Base-by-base conservation (phyloP, 805 yeast species). In the Spathaspora girioi region DNA sequence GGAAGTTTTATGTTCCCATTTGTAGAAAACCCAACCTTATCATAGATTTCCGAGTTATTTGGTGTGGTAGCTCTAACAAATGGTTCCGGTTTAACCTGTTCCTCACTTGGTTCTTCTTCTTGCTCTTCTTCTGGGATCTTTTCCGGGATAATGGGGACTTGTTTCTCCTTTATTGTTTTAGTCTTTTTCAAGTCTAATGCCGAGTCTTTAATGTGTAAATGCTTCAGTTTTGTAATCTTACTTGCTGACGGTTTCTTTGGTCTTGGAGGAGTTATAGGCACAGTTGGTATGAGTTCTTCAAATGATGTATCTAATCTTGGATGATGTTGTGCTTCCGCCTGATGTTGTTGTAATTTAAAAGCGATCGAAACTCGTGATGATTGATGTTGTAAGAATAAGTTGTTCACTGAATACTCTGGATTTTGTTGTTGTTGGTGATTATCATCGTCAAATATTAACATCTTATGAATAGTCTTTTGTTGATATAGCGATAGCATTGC, bases 1-100 rank as follows among this genome's bases (percentile, higher is more conserved):
- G 83, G 89, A 62, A 85, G 59, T 66, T 71, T 74, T 45, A 81
- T 63, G 47, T 70, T 66, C 15, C 85, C 85, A 56, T 72, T 78
- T 18, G 77, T 70, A 2, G 79, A 66, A 58, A 80, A 80, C 1
- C 84, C 84, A 8, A 31, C 15, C 20, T 40, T 26, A 27, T 41
- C 35, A 42, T 44, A 43, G 9, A n/a, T 43, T 17, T 43, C 20
- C 4, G 29, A 11, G 20, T 27, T 29, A 2, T 35, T 17, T 26
- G 44, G 15, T 43, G 44, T 35, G 5, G 49, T 5, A 38, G 19
- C 26, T 19, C 47, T 41, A 7, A 45, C 20, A 15, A 45, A 20
- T 17, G 44, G 44, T 6, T 35, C 40, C 12, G 8, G n/a, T 35
- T 35, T 8, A 12, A 18, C 27, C 18, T 42, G 20, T 27, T 19